phyloP scores from a whole-genome alignment of 805 yeast genomes.

The Pichia occidentalis region DNA sequence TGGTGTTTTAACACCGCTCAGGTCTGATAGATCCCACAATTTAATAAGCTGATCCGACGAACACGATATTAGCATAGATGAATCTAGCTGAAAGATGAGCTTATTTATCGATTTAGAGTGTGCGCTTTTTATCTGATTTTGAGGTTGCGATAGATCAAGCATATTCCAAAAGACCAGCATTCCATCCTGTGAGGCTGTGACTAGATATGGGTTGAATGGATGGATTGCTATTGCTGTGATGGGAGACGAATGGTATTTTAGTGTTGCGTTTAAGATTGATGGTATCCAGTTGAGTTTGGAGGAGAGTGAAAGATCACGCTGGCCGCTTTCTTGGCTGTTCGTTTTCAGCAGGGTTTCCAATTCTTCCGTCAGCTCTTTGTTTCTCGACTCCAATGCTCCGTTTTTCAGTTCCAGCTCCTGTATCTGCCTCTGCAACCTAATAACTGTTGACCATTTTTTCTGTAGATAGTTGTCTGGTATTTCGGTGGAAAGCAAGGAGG shows the following conservation, averaged over 20 bases:
- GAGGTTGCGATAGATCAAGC: conserved; percentile 53
- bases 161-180: conserved; percentile 65
- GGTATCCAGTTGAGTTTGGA: conserved; percentile 61
- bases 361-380: conserved; percentile 15
- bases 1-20: conserved; percentile 23
- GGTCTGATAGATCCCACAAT: conserved; percentile 53
- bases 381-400: conserved; percentile 39
- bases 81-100: conserved; percentile 46
- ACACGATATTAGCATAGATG: conserved; percentile 36
- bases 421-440: conserved; percentile 68
- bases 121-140: conserved; percentile 53
- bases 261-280: conserved; percentile 33
- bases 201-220: conserved; percentile 61
- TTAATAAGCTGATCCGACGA: conserved; percentile 52
- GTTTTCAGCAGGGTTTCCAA: too few species aligned
- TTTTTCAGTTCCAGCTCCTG: conserved; percentile 62
- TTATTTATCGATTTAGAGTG: conserved; percentile 67
- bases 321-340: too few species aligned
- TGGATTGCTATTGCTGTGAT: conserved; percentile 65
- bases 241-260: conserved; percentile 52
- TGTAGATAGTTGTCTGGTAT: conserved; percentile 38
- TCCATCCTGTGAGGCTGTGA: conserved; percentile 69
- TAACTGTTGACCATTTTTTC: conserved; percentile 83
- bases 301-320: too few species aligned
- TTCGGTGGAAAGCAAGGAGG: background rate